These are phyloP conservation scores for Clavispora vitiphila DNA, from an alignment of 805 yeast species.

Conservation along the genomic window DNA sequence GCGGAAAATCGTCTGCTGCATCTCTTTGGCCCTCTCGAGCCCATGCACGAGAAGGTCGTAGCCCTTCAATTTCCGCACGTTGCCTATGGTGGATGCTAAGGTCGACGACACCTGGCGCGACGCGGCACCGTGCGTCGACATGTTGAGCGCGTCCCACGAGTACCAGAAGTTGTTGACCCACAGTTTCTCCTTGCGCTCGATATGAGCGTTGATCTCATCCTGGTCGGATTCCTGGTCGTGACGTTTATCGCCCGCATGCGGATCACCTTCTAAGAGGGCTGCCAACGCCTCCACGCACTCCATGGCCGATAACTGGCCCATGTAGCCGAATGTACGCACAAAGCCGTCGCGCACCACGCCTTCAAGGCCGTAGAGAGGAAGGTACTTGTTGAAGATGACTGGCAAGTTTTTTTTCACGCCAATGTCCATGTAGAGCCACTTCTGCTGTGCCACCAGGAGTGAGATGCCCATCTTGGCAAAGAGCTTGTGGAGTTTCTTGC, in stretches of 20 bases:
- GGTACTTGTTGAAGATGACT: conserved; percentile 60
- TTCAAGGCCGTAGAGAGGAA: conserved; percentile 74
- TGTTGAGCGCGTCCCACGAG: conserved; percentile 50
- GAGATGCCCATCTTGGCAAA: conserved; percentile 97
- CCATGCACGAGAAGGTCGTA: conserved; percentile 62
- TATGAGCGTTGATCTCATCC: conserved; percentile 22
- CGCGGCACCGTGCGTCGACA: conserved; percentile 19
- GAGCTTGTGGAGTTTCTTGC: conserved; percentile 78
- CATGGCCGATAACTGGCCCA: conserved; percentile 84
- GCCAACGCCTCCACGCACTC: conserved; percentile 88
- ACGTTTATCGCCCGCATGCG: conserved; percentile 13
- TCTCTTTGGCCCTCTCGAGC: conserved; percentile 71
- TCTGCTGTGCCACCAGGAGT: conserved; percentile 79
- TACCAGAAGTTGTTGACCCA: conserved; percentile 75
- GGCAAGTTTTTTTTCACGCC: conserved; percentile 70
- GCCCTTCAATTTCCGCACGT: conserved; percentile 31
- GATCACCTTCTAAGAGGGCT: conserved; percentile 62
- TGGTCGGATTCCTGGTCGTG: conserved; percentile 13
- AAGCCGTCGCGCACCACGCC: conserved; percentile 84
- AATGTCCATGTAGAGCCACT: conserved; percentile 88
- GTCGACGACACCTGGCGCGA: conserved; percentile 13
- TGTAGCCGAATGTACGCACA: conserved; percentile 77
- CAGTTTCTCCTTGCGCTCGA: conserved; percentile 45
- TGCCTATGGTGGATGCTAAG: conserved; percentile 9
- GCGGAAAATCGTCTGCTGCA: conserved; percentile 78